phyloP scores from a whole-genome alignment of 169 alveolate species.

The Babesia ovis region DNA sequence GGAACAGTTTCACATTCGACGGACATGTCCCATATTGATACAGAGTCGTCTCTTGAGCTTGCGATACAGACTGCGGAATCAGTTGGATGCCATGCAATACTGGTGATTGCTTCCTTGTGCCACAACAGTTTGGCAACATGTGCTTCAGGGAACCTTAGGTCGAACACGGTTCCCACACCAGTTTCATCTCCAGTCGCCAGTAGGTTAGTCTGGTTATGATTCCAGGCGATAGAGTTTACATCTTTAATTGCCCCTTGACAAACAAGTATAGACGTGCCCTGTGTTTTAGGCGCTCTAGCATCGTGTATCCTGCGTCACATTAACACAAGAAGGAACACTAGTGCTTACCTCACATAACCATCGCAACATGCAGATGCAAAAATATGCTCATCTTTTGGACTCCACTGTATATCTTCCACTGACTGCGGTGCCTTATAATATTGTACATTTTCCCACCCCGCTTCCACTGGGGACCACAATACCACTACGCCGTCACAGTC shows the following conservation, averaged over 20 bases:
- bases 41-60: conserved; percentile 72
- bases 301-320: conserved; percentile 30
- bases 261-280: conserved; percentile 39
- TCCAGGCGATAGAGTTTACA: conserved; percentile 62
- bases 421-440: conserved; percentile 26
- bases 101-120: conserved; percentile 70
- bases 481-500: conserved; percentile 70
- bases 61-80: conserved; percentile 74
- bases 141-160: conserved; percentile 32
- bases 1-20: conserved; percentile 65
- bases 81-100: conserved; percentile 73
- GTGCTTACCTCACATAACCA: conserved; percentile 55
- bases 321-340: not conserved
- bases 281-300: conserved; percentile 46
- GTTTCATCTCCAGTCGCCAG: conserved; percentile 57
- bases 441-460: conserved; percentile 34
- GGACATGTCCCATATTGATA: conserved; percentile 79
- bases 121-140: conserved; percentile 51
- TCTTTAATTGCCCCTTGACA: conserved; percentile 37
- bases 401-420: conserved; percentile 76
- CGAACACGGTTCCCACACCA: conserved; percentile 54
- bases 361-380: conserved; percentile 73
- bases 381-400: conserved; percentile 56
- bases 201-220: conserved; percentile 38
- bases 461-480: conserved; percentile 71